A percentile compares a stretch with the other conserved stretches of the same genome.
These are phyloP conservation scores for Penicillium chermesinum DNA, from an alignment of 495 filamentous ascomycete species.

Conservation along the genomic window DNA sequence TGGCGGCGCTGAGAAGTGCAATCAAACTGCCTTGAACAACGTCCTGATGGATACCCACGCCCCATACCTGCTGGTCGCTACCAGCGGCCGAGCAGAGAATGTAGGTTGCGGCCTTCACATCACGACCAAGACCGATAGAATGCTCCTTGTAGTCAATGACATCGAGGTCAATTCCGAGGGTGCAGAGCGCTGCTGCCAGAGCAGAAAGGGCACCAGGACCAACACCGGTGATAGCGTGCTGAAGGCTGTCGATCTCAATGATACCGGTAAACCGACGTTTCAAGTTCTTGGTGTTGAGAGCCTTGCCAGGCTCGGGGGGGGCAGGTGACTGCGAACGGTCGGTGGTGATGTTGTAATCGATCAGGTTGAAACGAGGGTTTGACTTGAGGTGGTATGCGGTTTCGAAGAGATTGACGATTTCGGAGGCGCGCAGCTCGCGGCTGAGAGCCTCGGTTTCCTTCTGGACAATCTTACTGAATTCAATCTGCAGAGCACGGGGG, in stretches of 20 bases:
- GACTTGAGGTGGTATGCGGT: constrained; percentile 74
- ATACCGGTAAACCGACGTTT: constrained; percentile 84
- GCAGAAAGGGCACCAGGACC: constrained; percentile 91
- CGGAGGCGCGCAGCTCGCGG: constrained; percentile 74
- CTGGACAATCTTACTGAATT: constrained; percentile 86
- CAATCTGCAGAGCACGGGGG: constrained; percentile 86
- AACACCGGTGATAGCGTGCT: constrained; percentile 71
- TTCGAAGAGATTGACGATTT: constrained; percentile 85
- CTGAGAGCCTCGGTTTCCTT: constrained; percentile 64
- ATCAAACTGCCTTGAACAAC: constrained; percentile 89
- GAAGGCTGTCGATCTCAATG: constrained; percentile 72
- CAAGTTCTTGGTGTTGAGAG: constrained; percentile 68
- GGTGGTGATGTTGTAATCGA: constrained; percentile 88
- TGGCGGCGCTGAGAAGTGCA: constrained; percentile 82
- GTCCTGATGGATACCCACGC: constrained; percentile 92
- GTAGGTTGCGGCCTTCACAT: constrained; percentile 87
- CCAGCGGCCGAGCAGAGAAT: constrained; percentile 82
- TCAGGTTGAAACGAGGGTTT: constrained; percentile 76
- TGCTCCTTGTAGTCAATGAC: constrained; percentile 96
- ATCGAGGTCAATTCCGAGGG: constrained; percentile 84
- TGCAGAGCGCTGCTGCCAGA: constrained; percentile 73
- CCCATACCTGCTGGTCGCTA: constrained; percentile 72
- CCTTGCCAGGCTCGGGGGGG: constrained; percentile 62
- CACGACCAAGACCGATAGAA: constrained; percentile 67
- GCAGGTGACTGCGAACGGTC: constrained; percentile 77